These are phyloP conservation scores for Hypholoma sublateritium DNA, from an alignment of 768 basidiomycete genomes.

Conservation along the genomic window DNA sequence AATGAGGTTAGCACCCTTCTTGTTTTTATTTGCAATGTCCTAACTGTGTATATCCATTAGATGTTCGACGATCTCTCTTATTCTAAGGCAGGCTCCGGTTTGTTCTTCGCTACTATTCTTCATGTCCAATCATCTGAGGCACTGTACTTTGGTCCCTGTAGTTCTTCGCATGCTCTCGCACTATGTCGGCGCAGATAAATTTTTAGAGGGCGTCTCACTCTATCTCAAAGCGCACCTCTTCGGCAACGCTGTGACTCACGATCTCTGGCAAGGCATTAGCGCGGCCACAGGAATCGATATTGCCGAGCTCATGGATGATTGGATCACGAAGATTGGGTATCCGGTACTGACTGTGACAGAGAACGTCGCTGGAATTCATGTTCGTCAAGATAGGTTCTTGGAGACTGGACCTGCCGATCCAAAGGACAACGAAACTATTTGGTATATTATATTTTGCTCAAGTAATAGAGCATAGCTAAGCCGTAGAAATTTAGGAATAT, in stretches of 20 bases:
- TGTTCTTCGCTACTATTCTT: slow-evolving; percentile 9
- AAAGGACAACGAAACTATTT: slow-evolving; percentile 86
- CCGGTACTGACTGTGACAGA: slow-evolving; percentile 90
- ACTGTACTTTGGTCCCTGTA: slow-evolving; percentile 13
- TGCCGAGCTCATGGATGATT: slow-evolving; percentile 82
- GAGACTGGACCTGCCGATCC: slow-evolving; percentile 77
- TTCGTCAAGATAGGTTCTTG: slow-evolving; percentile 91
- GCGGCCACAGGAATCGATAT: slow-evolving; percentile 74
- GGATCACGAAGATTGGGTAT: slow-evolving; percentile 88
- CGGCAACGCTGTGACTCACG: slow-evolving; percentile 78
- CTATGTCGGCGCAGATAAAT: slow-evolving; percentile 85
- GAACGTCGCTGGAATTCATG: slow-evolving; percentile 61
- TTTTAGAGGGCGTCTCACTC: slow-evolving; percentile 84
- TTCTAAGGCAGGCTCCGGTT: slow-evolving; percentile 79
- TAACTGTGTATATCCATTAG: slow-evolving; percentile 32
- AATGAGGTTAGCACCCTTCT: slow-evolving; percentile 49
- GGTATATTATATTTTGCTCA: slow-evolving; percentile 45
- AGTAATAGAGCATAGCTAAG: background rate
- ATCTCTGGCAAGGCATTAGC: slow-evolving; percentile 86
- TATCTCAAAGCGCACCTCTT: slow-evolving; percentile 91
- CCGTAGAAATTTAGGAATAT: slow-evolving; percentile 55
- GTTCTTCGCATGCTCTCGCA: slow-evolving; percentile 91
- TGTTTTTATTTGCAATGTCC: background rate
- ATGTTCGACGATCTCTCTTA: slow-evolving; percentile 91
- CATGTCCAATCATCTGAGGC: background rate